phyloP scores from a whole-genome alignment of 2,329 filamentous ascomycete genomes.

The Ascocoryne sarcoides region DNA sequence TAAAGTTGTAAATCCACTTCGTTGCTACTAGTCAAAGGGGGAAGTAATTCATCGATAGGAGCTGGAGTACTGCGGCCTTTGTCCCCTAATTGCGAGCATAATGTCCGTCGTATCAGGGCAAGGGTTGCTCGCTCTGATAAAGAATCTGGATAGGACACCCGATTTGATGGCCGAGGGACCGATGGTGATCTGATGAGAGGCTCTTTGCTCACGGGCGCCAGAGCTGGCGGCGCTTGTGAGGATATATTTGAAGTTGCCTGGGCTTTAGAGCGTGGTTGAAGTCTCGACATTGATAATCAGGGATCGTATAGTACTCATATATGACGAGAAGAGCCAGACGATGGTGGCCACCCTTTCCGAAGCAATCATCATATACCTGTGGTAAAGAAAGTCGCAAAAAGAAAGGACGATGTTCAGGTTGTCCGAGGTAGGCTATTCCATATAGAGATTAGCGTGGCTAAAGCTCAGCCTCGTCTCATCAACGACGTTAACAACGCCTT shows the following conservation, averaged over 20 bases:
- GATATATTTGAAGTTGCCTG: background rate
- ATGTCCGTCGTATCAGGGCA: slow-evolving; percentile 70
- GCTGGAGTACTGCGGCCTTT: slow-evolving; percentile 43
- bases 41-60: slow-evolving; percentile 73
- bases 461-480: no score
- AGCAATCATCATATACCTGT: no score
- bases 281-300: slow-evolving; percentile 2
- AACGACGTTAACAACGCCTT: no score
- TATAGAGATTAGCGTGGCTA: no score
- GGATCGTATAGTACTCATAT: no score
- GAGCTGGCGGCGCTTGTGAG: background rate
- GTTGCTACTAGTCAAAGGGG: slow-evolving; percentile 87
- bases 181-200: slow-evolving; percentile 8
- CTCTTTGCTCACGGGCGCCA: background rate
- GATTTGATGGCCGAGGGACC: slow-evolving; percentile 22
- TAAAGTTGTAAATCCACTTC: slow-evolving; percentile 91
- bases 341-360: no score
- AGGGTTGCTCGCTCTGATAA: slow-evolving; percentile 72
- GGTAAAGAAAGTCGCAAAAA: no score
- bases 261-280: background rate
- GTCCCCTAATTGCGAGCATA: slow-evolving; percentile 64
- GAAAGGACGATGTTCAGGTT: no score
- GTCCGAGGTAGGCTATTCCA: no score
- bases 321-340: no score
- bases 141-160: slow-evolving; percentile 37